phyloP scores from a whole-genome alignment of 768 basidiomycete species.

The Boletus rex-veris region DNA sequence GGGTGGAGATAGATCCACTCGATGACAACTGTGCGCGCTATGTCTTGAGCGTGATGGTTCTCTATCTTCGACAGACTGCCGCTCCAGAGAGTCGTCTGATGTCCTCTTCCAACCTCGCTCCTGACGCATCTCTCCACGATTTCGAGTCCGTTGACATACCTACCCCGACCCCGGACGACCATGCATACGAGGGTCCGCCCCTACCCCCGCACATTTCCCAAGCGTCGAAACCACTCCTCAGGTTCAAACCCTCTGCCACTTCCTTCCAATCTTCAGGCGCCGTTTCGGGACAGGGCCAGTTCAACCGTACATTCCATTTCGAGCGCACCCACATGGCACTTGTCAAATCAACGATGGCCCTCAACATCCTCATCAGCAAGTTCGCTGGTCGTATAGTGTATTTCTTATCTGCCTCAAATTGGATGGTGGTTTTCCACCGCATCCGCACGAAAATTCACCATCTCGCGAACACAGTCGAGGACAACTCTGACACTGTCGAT shows the following conservation, averaged over 20 bases:
- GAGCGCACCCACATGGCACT: constrained; percentile 64
- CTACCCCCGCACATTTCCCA: constrained; percentile 44
- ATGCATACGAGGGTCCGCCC: constrained; percentile 16
- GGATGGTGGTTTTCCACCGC: constrained; percentile 70
- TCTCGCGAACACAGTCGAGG: constrained; percentile 52
- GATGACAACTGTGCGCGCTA: constrained; percentile 83
- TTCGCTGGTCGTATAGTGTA: constrained; percentile 79
- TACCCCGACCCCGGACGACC: constrained; percentile 21
- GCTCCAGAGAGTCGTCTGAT: constrained; percentile 52
- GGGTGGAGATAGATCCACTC: constrained; percentile 66
- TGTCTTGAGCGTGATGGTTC: constrained; percentile 75
- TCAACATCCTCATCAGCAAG: constrained; percentile 63
- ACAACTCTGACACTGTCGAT: constrained; percentile 66
- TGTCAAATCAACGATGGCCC: constrained; percentile 48
- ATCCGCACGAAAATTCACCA: constrained; percentile 66
- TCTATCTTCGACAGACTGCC: constrained; percentile 74
- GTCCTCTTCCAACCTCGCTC: constrained; percentile 57
- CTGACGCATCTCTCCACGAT: constrained; percentile 66
- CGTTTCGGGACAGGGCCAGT: constrained; percentile 21
- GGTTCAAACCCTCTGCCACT: constrained; percentile 36
- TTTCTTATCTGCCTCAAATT: constrained; percentile 85
- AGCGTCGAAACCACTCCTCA: constrained; percentile 28
- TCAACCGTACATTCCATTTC: constrained; percentile 37
- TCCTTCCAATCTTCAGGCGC: constrained; percentile 42
- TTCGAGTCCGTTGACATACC: constrained; percentile 57